These are phyloP conservation scores for Chlamydomonas sp. DNA, from an alignment of 139 green algal genomes.

Conservation along the genomic window DNA sequence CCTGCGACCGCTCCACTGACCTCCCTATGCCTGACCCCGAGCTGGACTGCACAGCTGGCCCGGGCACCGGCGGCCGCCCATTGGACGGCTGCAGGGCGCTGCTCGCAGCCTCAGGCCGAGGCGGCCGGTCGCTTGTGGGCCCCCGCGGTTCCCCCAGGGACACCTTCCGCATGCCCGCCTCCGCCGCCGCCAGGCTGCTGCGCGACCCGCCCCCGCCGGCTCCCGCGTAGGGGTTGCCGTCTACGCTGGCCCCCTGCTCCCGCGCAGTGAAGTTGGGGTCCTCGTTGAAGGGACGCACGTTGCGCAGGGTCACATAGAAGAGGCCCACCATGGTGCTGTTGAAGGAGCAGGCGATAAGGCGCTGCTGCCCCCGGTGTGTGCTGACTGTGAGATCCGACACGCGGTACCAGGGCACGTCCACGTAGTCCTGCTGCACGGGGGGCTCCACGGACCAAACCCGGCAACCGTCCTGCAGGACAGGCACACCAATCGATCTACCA, in stretches of 20 bases:
- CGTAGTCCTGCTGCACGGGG: slow-evolving; percentile 61
- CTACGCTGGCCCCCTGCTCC: slow-evolving; percentile 5
- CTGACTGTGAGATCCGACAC: slow-evolving; percentile 53
- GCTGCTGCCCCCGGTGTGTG: slow-evolving; percentile 47
- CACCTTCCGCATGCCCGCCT: not conserved
- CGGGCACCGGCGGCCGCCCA: not conserved
- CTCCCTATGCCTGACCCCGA: not conserved
- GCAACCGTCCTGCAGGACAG: slow-evolving; percentile 55
- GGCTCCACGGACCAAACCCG: slow-evolving; percentile 79
- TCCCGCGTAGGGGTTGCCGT: slow-evolving; percentile 15
- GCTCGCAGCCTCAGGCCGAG: not conserved
- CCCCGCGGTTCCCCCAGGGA: not conserved
- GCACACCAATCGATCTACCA: no score
- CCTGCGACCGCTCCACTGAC: not conserved
- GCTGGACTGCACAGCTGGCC: not conserved
- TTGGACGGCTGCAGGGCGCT: not conserved
- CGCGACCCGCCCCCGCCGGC: not conserved
- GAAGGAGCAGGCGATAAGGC: slow-evolving; percentile 68
- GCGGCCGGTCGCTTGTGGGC: no score
- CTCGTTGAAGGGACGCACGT: slow-evolving; percentile 49
- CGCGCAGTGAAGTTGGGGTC: slow-evolving; percentile 25
- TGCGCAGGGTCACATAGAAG: slow-evolving; percentile 58
- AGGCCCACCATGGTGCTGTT: slow-evolving; percentile 64
- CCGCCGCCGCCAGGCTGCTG: slow-evolving; percentile 3
- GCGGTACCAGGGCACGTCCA: slow-evolving; percentile 73